phyloP scores from a whole-genome alignment of 164 flowering plant species.

The Tetrastigma voinierianum region DNA sequence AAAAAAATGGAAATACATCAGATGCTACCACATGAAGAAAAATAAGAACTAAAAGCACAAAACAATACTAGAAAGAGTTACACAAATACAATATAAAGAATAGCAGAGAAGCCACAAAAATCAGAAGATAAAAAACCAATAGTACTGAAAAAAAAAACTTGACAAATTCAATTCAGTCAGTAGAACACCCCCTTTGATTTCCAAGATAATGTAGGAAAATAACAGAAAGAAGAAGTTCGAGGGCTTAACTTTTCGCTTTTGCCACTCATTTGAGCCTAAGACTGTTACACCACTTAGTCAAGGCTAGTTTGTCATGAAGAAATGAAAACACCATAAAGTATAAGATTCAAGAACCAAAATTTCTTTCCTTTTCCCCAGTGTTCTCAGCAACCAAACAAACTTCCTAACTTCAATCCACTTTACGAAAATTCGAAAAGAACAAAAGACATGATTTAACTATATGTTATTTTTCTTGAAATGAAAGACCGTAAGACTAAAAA shows the following conservation, averaged over 20 bases:
- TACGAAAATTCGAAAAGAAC: background rate
- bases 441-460: background rate
- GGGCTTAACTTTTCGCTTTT: no score
- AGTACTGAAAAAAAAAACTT: no score
- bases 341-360: background rate
- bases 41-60: background rate
- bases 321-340: background rate
- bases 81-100: background rate
- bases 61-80: background rate
- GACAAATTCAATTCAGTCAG: no score
- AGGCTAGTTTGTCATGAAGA: no score
- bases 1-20: conserved; percentile 5
- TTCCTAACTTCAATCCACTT: background rate
- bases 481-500: no score
- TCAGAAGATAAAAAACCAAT: background rate
- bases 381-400: background rate
- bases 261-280: no score
- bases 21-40: conserved; percentile 1
- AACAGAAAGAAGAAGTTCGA: no score
- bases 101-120: background rate
- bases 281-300: no score
- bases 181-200: no score
- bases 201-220: no score
- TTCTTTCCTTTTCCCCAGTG: background rate
- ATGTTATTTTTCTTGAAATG: no score